Base-by-base conservation (phyloP, 108 stramenopile species). In the Skeletonema tropicum region DNA sequence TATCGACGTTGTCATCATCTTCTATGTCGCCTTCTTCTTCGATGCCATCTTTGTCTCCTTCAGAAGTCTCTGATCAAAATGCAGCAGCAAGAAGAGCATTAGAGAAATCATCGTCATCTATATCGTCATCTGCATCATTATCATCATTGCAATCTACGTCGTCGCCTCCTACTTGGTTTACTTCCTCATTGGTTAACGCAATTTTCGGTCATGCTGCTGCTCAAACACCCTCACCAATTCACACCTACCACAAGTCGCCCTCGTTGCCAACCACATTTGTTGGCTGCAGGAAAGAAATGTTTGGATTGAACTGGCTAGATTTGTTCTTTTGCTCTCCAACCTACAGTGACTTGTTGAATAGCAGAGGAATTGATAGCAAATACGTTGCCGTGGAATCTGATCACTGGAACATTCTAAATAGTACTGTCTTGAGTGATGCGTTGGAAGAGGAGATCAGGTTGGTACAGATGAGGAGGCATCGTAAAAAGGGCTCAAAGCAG, bases 331-430 rank as follows among this genome's bases (percentile, higher is more conserved):
- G 75, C 64, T 84, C 89, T 11, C 45, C 32, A 11, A 71, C 46
- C 4, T 90, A 86, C 62, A 42, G 68, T 32, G 60, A 59, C 8
- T 41, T 85, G 6, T 60, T 80, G 32, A 58, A 59, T 8, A 39
- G 57, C 21, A 69, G 41, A 48, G 79, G 78, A 17, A 48, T 80
- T 1, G 75, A 60, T 0, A 78, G 83, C 48, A 49, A 63, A 39
- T 84, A 75, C 52, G 59, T 78, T 6, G 36, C 74, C 39, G 69
- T 85, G n/a, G 35, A 74, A 8, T 77, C 77, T 30, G 84, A 90
- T 79, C 89, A 90, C 66, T 90, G 89, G 89, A 83, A 77, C 60
- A 76, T 88, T 33, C 71, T 90, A 8, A 67, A 66, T 19, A 87
- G 85, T 67, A 25, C 52, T 5, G 78, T 52, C 41, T 68, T 89